Base-by-base conservation (phyloP, 2,329 filamentous ascomycete species). In the Fusarium sacchari region DNA sequence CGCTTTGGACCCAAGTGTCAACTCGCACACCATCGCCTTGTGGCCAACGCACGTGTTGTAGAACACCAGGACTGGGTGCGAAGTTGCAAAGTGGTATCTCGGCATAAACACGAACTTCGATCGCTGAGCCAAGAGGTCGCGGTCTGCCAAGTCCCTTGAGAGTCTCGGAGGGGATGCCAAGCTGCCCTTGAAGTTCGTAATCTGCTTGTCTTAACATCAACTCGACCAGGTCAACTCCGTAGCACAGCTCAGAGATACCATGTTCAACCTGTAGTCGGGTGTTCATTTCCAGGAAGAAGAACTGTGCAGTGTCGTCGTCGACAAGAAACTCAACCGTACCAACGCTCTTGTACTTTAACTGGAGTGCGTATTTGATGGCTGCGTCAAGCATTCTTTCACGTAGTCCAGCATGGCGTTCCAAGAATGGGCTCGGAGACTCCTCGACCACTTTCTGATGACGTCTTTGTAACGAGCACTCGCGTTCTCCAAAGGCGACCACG, bases 161-260 rank as follows among this genome's bases (percentile, higher is more conserved):
- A 30, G 5, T 39, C 26, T 52, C 32, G 11, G 57, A 37, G 1
- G 44, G 57, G 8, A 60, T 60, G 10, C 73, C 73, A 11, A 57
- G 56, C 22, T 64, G 53, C 1, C 66, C 69, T 15, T 58, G 69
- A 13, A 64, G 69, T 44, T 75, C 69, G 24, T 65, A 64, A n/a
- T 81, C 79, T 1, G 81, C 81, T 36, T 83, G 81, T 20, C 59
- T 69, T 24, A 84, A 72, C 83, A 84, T 84, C 30, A 83, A 60
- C 22, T 90, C 86, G 2, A 95, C 93, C 18, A 95, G 84, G 76
- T 94, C 93, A 59, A 93, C 87, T 1, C 89, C 90, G 17, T 91
- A 93, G 20, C 93, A 90, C 87, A 94, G 90, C 79, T 95, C 93
- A 0, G 93, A 94, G 13, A 94, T 91, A 0, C 92, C 92, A 73